Evolutionary conservation across 345 rosid genomes (phyloP).

Genomic region (Conringia planisiliqua): DNA sequence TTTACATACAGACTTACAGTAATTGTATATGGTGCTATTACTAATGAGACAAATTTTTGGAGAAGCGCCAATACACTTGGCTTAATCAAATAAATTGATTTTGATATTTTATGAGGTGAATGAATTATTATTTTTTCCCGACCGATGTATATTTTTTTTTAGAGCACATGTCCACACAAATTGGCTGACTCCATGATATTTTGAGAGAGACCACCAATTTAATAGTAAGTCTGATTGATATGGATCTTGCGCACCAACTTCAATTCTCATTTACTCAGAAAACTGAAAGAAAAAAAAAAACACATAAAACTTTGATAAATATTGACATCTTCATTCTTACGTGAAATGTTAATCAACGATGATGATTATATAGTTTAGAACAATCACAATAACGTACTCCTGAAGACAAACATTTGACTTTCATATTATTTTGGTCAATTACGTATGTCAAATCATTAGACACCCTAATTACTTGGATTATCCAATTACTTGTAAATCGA

Average conservation of each 20-base stretch:
- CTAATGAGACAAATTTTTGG: background rate
- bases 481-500: conserved; percentile 13
- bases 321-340: background rate
- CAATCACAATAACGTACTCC: background rate
- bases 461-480: background rate
- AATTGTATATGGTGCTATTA: background rate
- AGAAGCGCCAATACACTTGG: too few relatives aligned
- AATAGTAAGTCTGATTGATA: background rate
- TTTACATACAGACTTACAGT: background rate
- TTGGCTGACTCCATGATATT: background rate
- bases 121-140: background rate
- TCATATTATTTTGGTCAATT: conserved; percentile 8
- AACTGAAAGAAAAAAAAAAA: background rate
- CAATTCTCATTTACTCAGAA: background rate
- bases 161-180: background rate
- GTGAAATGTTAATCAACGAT: background rate
- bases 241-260: background rate
- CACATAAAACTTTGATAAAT: background rate
- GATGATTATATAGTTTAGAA: conserved; percentile 1
- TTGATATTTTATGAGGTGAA: background rate
- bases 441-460: conserved; percentile 7
- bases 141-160: background rate
- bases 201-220: background rate
- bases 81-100: background rate
- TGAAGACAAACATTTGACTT: background rate